A percentile compares a stretch with the other conserved stretches of the same genome.
Evolutionary conservation across 805 yeast genomes (phyloP).

Genomic region (Pichia insulana): DNA sequence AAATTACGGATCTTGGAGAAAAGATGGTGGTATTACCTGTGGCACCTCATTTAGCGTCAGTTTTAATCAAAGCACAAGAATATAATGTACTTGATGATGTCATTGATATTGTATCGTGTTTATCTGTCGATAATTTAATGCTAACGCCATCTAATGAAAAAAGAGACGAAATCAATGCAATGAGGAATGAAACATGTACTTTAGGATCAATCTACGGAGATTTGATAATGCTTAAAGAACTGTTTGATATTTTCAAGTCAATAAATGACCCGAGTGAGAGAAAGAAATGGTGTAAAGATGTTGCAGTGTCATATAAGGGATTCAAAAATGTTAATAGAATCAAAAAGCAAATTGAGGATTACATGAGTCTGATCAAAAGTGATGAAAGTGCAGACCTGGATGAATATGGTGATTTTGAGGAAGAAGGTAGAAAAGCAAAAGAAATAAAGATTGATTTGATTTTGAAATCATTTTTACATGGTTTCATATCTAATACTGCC

Average conservation of each 20-base stretch:
- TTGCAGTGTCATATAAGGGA: conserved; percentile 70
- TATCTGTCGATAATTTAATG: conserved; percentile 84
- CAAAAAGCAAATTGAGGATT: conserved; percentile 63
- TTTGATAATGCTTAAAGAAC: conserved; percentile 70
- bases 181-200: conserved; percentile 59
- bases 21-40: conserved; percentile 85
- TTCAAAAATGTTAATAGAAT: conserved; percentile 70
- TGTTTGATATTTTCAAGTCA: conserved; percentile 47
- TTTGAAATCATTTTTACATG: conserved; percentile 71
- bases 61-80: conserved; percentile 61
- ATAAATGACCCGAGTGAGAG: conserved; percentile 45
- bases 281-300: conserved; percentile 75
- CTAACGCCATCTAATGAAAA: conserved; percentile 70
- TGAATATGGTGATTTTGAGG: conserved; percentile 23
- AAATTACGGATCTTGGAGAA: conserved; percentile 70
- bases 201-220: conserved; percentile 77
- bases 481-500: conserved; percentile 84
- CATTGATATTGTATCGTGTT: conserved; percentile 83
- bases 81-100: conserved; percentile 45
- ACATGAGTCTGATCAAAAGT: conserved; percentile 42
- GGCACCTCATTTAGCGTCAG: conserved; percentile 87
- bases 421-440: conserved; percentile 21
- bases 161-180: conserved; percentile 78
- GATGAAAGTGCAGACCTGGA: conserved; percentile 25
- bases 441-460: conserved; percentile 47